A percentile compares a stretch with the other conserved stretches of the same genome.
These are phyloP conservation scores for Sarocladium oryzae DNA, from an alignment of 2,329 filamentous ascomycete genomes.

Conservation along the genomic window DNA sequence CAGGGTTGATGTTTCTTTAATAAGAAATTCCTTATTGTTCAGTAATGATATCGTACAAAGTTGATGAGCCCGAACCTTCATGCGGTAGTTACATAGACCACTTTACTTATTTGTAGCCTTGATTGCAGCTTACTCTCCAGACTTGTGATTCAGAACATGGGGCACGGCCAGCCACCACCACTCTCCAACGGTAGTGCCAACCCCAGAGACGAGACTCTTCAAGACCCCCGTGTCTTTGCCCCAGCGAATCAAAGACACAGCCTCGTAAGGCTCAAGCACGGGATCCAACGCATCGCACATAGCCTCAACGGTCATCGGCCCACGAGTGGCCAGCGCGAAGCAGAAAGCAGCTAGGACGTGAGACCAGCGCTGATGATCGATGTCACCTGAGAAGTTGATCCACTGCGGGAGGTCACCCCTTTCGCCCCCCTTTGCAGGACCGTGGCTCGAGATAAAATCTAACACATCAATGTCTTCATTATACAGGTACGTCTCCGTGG, in stretches of 20 bases:
- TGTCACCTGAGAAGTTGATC: conserved; percentile 60
- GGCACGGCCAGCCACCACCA: conserved; percentile 62
- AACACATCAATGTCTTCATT: conserved; percentile 43
- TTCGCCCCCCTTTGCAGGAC: conserved; percentile 36
- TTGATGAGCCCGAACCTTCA: too few relatives aligned
- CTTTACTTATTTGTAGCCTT: too few relatives aligned
- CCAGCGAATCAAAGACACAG: conserved; percentile 53
- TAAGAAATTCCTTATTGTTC: too few relatives aligned
- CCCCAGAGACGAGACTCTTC: conserved; percentile 29
- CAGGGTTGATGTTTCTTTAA: too few relatives aligned
- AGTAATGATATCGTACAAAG: too few relatives aligned
- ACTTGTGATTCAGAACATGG: conserved; percentile 13
- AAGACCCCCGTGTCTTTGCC: conserved; percentile 47
- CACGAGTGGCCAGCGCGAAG: conserved; percentile 56
- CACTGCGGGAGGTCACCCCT: conserved; percentile 58
- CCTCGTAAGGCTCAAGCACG: conserved; percentile 57
- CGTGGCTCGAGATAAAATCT: conserved; percentile 24
- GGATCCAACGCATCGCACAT: conserved; percentile 51
- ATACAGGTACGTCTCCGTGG: conserved; percentile 57
- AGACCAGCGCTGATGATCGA: conserved; percentile 56
- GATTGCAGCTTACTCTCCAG: too few relatives aligned
- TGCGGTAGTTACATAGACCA: too few relatives aligned
- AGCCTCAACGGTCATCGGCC: conserved; percentile 46
- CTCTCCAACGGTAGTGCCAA: conserved; percentile 44
- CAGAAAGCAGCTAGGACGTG: conserved; percentile 56